These are phyloP conservation scores for Poa pratensis DNA, from an alignment of 176 grass and related monocot genomes.

Conservation along the genomic window DNA sequence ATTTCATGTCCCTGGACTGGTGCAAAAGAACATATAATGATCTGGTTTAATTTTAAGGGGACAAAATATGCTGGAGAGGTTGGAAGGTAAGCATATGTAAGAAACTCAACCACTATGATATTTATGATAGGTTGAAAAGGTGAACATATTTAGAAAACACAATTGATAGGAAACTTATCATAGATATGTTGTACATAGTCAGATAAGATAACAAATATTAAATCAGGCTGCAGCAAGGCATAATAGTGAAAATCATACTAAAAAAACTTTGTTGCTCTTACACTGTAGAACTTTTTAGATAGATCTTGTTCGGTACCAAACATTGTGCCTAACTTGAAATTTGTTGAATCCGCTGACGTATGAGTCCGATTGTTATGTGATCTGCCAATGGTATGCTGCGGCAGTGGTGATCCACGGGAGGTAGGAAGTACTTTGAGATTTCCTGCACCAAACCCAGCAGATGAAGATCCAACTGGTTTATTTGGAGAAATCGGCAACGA, in stretches of 20 bases:
- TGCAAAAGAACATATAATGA: slow-evolving; percentile 5
- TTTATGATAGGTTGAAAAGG: neutral
- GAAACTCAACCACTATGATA: neutral
- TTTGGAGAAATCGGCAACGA: slow-evolving; percentile 34
- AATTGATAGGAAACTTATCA: neutral
- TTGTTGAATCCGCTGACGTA: slow-evolving; percentile 46
- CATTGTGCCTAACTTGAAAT: slow-evolving; percentile 50
- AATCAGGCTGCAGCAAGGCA: neutral
- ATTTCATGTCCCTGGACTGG: neutral
- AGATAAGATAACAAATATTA: neutral
- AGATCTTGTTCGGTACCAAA: slow-evolving; percentile 67
- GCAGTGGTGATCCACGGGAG: slow-evolving; percentile 34
- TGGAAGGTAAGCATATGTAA: slow-evolving; percentile 11
- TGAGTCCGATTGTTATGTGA: slow-evolving; percentile 48
- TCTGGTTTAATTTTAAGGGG: neutral
- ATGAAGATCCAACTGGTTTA: slow-evolving; percentile 45
- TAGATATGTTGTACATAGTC: slow-evolving; percentile 21
- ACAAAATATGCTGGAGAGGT: slow-evolving; percentile 18
- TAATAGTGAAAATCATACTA: slow-evolving; percentile 25
- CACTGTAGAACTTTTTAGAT: slow-evolving; percentile 83
- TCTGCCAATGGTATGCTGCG: slow-evolving; percentile 53
- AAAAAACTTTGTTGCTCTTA: slow-evolving; percentile 46
- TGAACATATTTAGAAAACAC: slow-evolving; percentile 22
- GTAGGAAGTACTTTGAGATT: slow-evolving; percentile 50
- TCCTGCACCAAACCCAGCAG: slow-evolving; percentile 47